These are phyloP conservation scores for Saccharomycopsis fibuligera DNA, from an alignment of 805 yeast genomes.

Conservation along the genomic window DNA sequence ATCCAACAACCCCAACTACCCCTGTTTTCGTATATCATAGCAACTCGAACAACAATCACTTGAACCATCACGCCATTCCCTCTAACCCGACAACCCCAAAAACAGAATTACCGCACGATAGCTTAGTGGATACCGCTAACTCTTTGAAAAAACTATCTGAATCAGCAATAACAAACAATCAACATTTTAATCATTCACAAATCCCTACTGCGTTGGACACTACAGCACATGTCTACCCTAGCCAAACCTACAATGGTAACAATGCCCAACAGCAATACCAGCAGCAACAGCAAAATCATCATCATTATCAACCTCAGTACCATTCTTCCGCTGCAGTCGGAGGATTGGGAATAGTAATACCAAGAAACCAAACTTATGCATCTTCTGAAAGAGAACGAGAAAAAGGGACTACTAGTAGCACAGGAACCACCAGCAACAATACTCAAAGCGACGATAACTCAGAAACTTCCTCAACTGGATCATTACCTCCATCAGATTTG, in stretches of 20 bases:
- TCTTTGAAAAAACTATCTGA: background rate
- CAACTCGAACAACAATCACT: background rate
- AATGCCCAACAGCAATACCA: no score
- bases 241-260: no score
- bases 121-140: slow-evolving; percentile 2
- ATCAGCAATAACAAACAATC: background rate
- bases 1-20: slow-evolving; percentile 2
- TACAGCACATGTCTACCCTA: no score
- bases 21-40: background rate
- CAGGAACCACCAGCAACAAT: no score
- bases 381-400: no score
- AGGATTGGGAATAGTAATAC: no score
- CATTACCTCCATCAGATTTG: background rate
- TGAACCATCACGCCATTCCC: background rate
- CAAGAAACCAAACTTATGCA: no score
- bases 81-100: slow-evolving; percentile 12
- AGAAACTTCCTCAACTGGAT: background rate
- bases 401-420: no score
- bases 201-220: no score
- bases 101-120: background rate
- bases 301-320: background rate
- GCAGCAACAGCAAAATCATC: no score
- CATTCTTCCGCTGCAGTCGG: background rate
- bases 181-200: no score
- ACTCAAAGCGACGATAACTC: background rate